phyloP scores from a whole-genome alignment of 306 rosid genomes.

The Pterocarpus macrocarpus region DNA sequence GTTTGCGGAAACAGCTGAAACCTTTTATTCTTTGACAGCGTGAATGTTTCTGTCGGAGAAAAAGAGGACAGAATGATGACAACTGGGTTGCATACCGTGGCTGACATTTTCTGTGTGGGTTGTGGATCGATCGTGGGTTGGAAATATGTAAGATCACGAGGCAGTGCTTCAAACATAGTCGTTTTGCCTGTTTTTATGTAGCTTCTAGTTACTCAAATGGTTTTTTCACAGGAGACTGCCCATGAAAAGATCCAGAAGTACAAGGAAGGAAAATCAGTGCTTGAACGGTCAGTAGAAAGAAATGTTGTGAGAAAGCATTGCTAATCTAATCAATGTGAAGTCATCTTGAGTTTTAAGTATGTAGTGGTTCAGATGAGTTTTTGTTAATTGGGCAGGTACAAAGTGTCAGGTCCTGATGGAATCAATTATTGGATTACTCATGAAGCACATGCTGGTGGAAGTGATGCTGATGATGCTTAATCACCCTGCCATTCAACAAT shows the following conservation, averaged over 20 bases:
- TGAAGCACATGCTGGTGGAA: conserved; percentile 76
- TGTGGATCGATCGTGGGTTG: conserved; percentile 94
- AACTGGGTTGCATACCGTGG: conserved; percentile 88
- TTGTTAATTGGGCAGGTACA: conserved; percentile 63
- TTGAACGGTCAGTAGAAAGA: conserved; percentile 73
- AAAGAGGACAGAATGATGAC: conserved; percentile 79
- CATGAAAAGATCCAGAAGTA: conserved; percentile 69
- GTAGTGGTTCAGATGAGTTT: conserved; percentile 53
- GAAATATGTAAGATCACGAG: conserved; percentile 84
- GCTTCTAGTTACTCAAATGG: conserved; percentile 51
- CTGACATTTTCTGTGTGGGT: conserved; percentile 91
- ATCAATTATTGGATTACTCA: conserved; percentile 76
- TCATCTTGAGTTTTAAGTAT: conserved; percentile 16
- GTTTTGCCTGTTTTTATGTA: conserved; percentile 40
- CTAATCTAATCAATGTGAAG: conserved; percentile 32
- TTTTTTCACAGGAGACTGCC: conserved; percentile 64
- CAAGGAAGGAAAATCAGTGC: conserved; percentile 79
- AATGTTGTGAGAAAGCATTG: conserved; percentile 42
- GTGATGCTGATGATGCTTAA: conserved; percentile 87
- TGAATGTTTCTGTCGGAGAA: conserved; percentile 75
- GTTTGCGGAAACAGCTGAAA: conserved; percentile 36
- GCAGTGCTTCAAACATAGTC: conserved; percentile 45
- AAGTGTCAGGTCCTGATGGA: conserved; percentile 84
- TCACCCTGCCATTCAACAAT: conserved; percentile 45
- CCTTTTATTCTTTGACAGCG: conserved; percentile 62